Percentiles rank a stretch among this genome's conserved stretches.
Evolutionary conservation across 257 asterid genomes (phyloP).

Genomic region (Ehretia macrophylla): DNA sequence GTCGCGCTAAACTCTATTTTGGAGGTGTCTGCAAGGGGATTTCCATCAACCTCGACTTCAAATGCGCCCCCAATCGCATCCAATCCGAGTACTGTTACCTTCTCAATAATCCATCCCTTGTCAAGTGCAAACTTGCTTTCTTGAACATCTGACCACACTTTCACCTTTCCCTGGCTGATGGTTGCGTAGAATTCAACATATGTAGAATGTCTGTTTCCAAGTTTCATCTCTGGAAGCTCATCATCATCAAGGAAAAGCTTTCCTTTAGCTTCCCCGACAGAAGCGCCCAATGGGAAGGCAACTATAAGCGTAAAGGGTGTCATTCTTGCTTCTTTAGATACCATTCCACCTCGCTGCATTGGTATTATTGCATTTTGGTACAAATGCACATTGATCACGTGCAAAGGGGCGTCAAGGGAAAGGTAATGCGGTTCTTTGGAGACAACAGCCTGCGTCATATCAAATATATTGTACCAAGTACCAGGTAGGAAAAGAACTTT

Average conservation of each 20-base stretch:
- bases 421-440: constrained; percentile 34
- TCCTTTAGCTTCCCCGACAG: constrained; percentile 53
- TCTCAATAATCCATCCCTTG: constrained; percentile 75
- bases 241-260: constrained; percentile 78
- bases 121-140: constrained; percentile 64
- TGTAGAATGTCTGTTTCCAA: constrained; percentile 59
- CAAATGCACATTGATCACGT: constrained; percentile 73
- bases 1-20: constrained; percentile 33
- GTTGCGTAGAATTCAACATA: constrained; percentile 68
- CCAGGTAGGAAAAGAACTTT: constrained; percentile 69
- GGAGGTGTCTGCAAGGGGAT: constrained; percentile 24
- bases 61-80: constrained; percentile 32
- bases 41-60: constrained; percentile 53
- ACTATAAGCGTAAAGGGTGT: constrained; percentile 76
- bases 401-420: constrained; percentile 65
- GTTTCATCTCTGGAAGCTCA: constrained; percentile 81
- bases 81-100: constrained; percentile 65
- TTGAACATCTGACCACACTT: constrained; percentile 74
- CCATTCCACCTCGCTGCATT: constrained; percentile 81
- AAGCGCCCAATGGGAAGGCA: constrained; percentile 61
- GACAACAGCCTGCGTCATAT: constrained; percentile 53
- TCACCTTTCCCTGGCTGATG: constrained; percentile 40
- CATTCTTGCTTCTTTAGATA: constrained; percentile 71
- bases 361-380: constrained; percentile 72
- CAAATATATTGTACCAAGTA: constrained; percentile 75